Evolutionary conservation across 768 basidiomycete species (phyloP).

Genomic region (Tulasnella calospora): DNA sequence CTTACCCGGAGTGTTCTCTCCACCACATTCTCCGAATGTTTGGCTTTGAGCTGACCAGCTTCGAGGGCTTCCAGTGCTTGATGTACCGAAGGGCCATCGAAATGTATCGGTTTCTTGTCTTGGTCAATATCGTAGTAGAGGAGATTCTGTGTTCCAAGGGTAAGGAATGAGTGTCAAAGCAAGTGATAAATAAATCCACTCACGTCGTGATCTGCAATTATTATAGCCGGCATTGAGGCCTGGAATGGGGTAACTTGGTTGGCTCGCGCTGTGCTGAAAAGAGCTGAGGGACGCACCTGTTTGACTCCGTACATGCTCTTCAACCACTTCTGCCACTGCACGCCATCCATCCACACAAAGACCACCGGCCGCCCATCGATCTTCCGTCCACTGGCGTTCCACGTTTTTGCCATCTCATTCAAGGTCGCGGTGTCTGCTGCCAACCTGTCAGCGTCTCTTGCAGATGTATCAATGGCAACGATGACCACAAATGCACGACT

Average conservation of each 20-base stretch:
- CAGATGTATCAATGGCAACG: constrained; percentile 44
- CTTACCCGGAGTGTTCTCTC: constrained; percentile 45
- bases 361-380: constrained; percentile 49
- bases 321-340: constrained; percentile 79
- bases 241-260: background rate
- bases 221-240: constrained; percentile 37
- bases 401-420: constrained; percentile 52
- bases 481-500: constrained; percentile 75
- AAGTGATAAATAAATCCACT: constrained; percentile 8
- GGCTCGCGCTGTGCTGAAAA: constrained; percentile 34
- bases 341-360: constrained; percentile 86
- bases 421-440: constrained; percentile 47
- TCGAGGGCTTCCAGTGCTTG: constrained; percentile 65
- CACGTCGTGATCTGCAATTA: constrained; percentile 83
- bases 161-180: background rate
- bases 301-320: constrained; percentile 83
- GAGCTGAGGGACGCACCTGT: constrained; percentile 27
- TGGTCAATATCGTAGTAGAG: constrained; percentile 72
- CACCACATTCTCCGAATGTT: constrained; percentile 64
- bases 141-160: constrained; percentile 46
- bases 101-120: constrained; percentile 49
- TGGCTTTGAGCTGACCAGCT: constrained; percentile 46
- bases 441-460: constrained; percentile 32
- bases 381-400: constrained; percentile 47
- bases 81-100: constrained; percentile 57